These are phyloP conservation scores for Boletus rufocinnamomeus DNA, from an alignment of 768 basidiomycete species.

Conservation along the genomic window DNA sequence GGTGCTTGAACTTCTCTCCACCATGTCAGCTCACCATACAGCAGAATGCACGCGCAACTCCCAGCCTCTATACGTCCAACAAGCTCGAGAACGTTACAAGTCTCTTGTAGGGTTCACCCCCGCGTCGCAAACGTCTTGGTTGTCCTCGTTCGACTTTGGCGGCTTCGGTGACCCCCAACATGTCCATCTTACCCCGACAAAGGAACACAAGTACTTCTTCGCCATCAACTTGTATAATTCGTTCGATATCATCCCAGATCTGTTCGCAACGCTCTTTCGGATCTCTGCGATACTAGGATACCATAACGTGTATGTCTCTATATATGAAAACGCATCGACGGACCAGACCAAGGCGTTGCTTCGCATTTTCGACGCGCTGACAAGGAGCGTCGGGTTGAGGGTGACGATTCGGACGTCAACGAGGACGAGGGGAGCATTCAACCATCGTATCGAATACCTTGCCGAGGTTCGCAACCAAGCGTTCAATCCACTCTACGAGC, in stretches of 20 bases:
- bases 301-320: constrained; percentile 97
- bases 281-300: constrained; percentile 90
- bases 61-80: constrained; percentile 83
- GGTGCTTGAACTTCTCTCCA: constrained; percentile 83
- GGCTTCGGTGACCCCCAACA: constrained; percentile 44
- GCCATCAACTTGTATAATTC: constrained; percentile 99
- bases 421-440: constrained; percentile 93
- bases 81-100: constrained; percentile 83
- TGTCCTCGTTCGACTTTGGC: constrained; percentile 52
- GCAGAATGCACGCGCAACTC: constrained; percentile 85
- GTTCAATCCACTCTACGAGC: constrained; percentile 92
- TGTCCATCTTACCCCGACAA: constrained; percentile 41
- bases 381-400: constrained; percentile 85
- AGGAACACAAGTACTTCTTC: constrained; percentile 97
- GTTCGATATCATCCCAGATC: constrained; percentile 96
- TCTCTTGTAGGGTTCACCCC: constrained; percentile 79
- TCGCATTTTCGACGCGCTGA: constrained; percentile 92
- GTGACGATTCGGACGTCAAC: constrained; percentile 91
- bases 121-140: constrained; percentile 59
- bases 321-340: constrained; percentile 98
- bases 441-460: constrained; percentile 99
- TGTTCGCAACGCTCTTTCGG: constrained; percentile 95
- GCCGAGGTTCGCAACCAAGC: constrained; percentile 99
- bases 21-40: constrained; percentile 89
- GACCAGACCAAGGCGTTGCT: constrained; percentile 98